A percentile compares a stretch with the other conserved stretches of the same genome.
phyloP scores from a whole-genome alignment of 257 asterid genomes.

The Solanum rostratum region DNA sequence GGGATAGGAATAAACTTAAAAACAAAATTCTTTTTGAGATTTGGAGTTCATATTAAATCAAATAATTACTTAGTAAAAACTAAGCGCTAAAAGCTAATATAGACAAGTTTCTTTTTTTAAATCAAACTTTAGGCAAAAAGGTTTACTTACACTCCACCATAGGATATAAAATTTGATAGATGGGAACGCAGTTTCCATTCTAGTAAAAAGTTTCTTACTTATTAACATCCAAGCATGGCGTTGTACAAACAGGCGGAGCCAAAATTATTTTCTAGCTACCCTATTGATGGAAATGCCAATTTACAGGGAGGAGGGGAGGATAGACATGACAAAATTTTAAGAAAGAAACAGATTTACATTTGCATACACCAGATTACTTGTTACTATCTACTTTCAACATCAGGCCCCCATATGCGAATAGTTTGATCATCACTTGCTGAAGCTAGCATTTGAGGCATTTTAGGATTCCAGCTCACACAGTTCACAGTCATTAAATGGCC shows the following conservation, averaged over 20 bases:
- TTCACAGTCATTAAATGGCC: conserved; percentile 83
- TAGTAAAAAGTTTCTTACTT: not conserved
- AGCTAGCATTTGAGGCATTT: conserved; percentile 62
- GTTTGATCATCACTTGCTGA: conserved; percentile 92
- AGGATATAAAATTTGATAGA: too few species aligned
- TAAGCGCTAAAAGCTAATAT: too few species aligned
- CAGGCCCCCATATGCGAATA: conserved; percentile 89
- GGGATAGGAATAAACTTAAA: not conserved
- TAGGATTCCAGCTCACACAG: conserved; percentile 86
- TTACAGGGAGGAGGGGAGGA: not conserved
- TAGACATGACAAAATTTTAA: too few species aligned
- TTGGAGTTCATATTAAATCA: too few species aligned
- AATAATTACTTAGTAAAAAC: too few species aligned
- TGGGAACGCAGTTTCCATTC: not conserved
- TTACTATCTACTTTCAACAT: conserved; percentile 13
- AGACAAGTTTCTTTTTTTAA: too few species aligned
- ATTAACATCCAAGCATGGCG: not conserved
- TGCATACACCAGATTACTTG: not conserved
- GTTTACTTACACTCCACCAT: too few species aligned
- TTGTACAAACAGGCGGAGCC: not conserved
- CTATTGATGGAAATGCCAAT: not conserved
- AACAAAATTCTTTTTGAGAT: too few species aligned
- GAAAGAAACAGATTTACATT: not conserved
- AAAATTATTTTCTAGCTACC: not conserved
- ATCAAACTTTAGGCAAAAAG: too few species aligned